A percentile compares a stretch with the other conserved stretches of the same genome.
Conservation (phyloP, 2,329 filamentous ascomycete genomes). For the Meredithiella fracta region DNA sequence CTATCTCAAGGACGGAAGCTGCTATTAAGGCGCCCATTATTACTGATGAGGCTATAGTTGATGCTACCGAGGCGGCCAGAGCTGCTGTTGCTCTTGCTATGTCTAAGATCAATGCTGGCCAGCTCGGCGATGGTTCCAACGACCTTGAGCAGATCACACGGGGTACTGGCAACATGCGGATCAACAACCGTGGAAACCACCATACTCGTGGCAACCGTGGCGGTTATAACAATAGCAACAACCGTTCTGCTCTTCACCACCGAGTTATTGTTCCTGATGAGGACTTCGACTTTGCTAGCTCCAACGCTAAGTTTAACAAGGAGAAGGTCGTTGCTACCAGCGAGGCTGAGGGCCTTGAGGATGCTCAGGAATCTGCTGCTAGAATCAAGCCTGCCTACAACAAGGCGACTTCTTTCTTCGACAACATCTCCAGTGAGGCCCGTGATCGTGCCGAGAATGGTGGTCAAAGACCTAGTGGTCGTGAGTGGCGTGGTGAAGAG, state of each 20-base stretch:
- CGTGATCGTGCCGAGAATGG: conserved; percentile 69
- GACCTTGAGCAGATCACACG: no score
- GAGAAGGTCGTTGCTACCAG: conserved; percentile 16
- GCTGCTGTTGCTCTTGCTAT: conserved; percentile 68
- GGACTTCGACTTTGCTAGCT: conserved; percentile 74
- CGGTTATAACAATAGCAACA: background rate
- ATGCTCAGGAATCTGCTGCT: conserved; percentile 28
- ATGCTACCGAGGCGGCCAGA: conserved; percentile 58
- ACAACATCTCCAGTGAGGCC: conserved; percentile 90
- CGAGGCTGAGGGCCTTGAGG: conserved; percentile 58
- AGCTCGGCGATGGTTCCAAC: background rate
- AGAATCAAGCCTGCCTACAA: conserved; percentile 52
- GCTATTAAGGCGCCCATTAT: conserved; percentile 24
- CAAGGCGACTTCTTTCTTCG: conserved; percentile 82
- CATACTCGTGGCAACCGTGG: conserved; percentile 33
- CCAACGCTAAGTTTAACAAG: conserved; percentile 33
- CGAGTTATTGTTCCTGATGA: conserved; percentile 80
- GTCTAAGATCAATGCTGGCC: conserved; percentile 42
- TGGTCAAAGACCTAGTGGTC: conserved; percentile 53
- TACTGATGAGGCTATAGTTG: conserved; percentile 31
- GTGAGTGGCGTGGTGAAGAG: conserved; percentile 83
- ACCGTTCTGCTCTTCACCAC: conserved; percentile 18
- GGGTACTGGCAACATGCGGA: conserved; percentile 41
- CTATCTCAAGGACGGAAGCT: conserved; percentile 18
- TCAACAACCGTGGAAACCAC: conserved; percentile 38